Evolutionary conservation across 1,284 basidiomycete genomes (phyloP).

Genomic region (Boletus hoseneyae): DNA sequence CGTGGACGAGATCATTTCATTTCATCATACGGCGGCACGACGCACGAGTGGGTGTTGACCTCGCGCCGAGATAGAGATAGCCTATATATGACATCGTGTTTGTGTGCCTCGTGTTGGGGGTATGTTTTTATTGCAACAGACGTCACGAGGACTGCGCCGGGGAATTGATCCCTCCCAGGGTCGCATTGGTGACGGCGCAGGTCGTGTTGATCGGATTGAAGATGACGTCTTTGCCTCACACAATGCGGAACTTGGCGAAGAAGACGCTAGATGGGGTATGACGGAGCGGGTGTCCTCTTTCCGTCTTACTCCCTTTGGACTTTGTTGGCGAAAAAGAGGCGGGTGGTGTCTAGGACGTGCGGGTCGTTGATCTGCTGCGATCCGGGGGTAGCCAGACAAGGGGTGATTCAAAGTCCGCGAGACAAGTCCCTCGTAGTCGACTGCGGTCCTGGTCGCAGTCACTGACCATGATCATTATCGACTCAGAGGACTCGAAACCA

Average conservation of each 20-base stretch:
- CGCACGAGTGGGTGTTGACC: neutral
- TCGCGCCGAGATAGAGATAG: conserved; percentile 8
- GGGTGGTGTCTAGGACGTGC: no score
- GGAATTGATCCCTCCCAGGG: conserved; percentile 3
- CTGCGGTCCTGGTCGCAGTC: no score
- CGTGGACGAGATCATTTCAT: conserved; percentile 7
- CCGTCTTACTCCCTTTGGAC: neutral
- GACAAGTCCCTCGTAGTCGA: no score
- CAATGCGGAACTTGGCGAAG: conserved; percentile 1
- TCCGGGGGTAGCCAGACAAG: no score
- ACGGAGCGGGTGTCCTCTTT: neutral
- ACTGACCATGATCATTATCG: conserved; percentile 4
- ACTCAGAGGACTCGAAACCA: conserved; percentile 3
- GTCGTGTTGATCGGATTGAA: conserved; percentile 6
- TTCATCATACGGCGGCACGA: conserved; percentile 2
- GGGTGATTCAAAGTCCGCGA: no score
- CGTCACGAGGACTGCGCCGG: conserved; percentile 14
- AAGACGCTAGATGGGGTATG: neutral
- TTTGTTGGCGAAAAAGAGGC: no score
- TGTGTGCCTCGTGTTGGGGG: conserved; percentile 14
- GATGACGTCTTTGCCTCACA: conserved; percentile 12
- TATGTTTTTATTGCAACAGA: conserved; percentile 10
- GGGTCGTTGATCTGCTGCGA: no score
- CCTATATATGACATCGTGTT: conserved; percentile 8
- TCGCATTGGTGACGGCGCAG: neutral